Percentiles rank a stretch among this genome's conserved stretches.
phyloP scores from a whole-genome alignment of 2,329 filamentous ascomycete species.

The Aspergillus hortae region DNA sequence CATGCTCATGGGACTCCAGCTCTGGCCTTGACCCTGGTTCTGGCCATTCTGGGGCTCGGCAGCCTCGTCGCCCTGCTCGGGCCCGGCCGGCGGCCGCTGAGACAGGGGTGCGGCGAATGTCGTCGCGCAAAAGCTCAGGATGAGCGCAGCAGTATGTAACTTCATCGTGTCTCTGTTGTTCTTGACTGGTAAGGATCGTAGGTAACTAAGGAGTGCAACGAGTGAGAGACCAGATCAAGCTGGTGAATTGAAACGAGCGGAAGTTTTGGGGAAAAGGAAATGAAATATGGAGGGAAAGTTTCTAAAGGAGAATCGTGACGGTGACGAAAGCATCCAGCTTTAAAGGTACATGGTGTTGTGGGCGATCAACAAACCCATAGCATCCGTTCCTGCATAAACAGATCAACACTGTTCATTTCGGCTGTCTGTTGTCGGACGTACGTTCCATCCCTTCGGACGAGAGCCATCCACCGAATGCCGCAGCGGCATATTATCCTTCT shows the following conservation, averaged over 20 bases:
- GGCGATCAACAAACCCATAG: no score
- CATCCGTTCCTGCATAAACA: no score
- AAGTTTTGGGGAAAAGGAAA: no score
- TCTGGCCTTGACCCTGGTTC: background rate
- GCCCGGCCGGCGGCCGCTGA: background rate
- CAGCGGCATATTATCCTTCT: background rate
- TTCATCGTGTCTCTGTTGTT: background rate
- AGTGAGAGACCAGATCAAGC: background rate
- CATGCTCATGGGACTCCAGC: background rate
- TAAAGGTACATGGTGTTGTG: background rate
- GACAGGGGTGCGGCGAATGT: background rate
- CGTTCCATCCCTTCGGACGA: background rate
- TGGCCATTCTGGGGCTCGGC: background rate
- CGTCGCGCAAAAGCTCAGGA: background rate
- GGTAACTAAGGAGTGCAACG: background rate
- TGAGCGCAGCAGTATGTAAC: background rate
- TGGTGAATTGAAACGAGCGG: background rate
- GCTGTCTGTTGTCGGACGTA: background rate
- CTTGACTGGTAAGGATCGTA: background rate
- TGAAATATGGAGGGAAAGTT: no score
- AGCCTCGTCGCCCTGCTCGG: background rate
- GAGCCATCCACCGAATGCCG: background rate
- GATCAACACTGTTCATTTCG: background rate
- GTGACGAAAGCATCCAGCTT: background rate
- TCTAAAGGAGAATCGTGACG: no score